phyloP scores from a whole-genome alignment of 228 moss, liverwort and hornwort species.

The Sphagnum magellanicum region DNA sequence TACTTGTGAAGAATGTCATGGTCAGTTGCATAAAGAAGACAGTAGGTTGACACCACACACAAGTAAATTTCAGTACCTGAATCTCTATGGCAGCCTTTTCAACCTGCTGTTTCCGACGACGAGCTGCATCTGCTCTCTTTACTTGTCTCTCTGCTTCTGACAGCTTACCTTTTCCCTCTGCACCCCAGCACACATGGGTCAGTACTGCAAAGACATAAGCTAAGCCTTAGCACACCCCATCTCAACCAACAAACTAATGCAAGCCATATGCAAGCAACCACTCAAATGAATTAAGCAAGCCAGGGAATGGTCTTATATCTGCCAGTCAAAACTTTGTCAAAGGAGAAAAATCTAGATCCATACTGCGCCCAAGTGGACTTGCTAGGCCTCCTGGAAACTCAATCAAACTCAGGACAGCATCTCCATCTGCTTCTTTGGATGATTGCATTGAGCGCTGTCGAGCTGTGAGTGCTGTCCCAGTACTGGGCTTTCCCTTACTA shows the following conservation, averaged over 20 bases:
- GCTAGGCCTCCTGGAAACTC: slow-evolving; percentile 88
- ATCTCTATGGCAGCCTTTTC: slow-evolving; percentile 88
- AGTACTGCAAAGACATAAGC: no score
- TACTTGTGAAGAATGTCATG: no score
- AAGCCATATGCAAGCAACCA: no score
- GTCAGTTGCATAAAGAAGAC: no score
- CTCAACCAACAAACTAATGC: no score
- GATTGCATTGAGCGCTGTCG: slow-evolving; percentile 90
- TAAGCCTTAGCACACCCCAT: no score
- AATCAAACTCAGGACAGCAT: slow-evolving; percentile 62
- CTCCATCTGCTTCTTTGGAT: slow-evolving; percentile 68
- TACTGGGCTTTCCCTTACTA: slow-evolving; percentile 38
- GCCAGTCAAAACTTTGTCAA: no score
- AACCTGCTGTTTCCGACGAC: slow-evolving; percentile 87
- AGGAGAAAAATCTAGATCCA: neutral
- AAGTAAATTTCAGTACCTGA: slow-evolving; percentile 34
- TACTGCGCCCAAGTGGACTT: slow-evolving; percentile 43
- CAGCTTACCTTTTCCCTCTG: slow-evolving; percentile 68
- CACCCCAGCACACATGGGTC: slow-evolving; percentile 1
- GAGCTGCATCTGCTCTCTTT: slow-evolving; percentile 87
- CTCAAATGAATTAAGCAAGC: no score
- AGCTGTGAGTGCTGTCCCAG: slow-evolving; percentile 63
- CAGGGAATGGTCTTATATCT: no score
- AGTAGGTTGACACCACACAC: neutral
- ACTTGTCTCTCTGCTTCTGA: slow-evolving; percentile 88